phyloP scores from a whole-genome alignment of 495 filamentous ascomycete species.

The Aspergillus wentii region DNA sequence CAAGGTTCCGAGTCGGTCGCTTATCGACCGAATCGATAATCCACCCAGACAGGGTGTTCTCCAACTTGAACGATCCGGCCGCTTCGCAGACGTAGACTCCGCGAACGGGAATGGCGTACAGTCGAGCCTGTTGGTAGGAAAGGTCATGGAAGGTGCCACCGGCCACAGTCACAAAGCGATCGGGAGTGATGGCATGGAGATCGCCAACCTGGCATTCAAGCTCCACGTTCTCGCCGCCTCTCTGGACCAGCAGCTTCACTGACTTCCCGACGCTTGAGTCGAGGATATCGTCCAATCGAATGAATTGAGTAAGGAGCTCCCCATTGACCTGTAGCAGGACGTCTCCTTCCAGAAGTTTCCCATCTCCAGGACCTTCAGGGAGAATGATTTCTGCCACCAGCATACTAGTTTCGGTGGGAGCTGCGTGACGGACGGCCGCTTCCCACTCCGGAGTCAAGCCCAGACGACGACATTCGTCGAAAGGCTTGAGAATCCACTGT shows the following conservation, averaged over 20 bases:
- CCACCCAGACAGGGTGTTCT: slow-evolving; percentile 87
- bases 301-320: slow-evolving; percentile 89
- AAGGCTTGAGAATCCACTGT: slow-evolving; percentile 94
- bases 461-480: slow-evolving; percentile 92
- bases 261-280: slow-evolving; percentile 78
- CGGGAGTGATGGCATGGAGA: slow-evolving; percentile 90
- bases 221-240: slow-evolving; percentile 83
- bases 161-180: slow-evolving; percentile 89
- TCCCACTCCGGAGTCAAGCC: slow-evolving; percentile 86
- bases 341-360: slow-evolving; percentile 87
- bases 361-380: slow-evolving; percentile 81
- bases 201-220: slow-evolving; percentile 84
- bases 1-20: slow-evolving; percentile 77
- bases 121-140: slow-evolving; percentile 91
- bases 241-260: slow-evolving; percentile 73
- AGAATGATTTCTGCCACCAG: slow-evolving; percentile 93
- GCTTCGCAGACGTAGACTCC: slow-evolving; percentile 96
- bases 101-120: slow-evolving; percentile 87
- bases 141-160: slow-evolving; percentile 92
- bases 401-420: slow-evolving; percentile 94
- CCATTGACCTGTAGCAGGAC: slow-evolving; percentile 94
- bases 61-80: slow-evolving; percentile 89
- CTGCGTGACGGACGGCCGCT: slow-evolving; percentile 68
- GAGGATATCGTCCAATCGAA: slow-evolving; percentile 87
- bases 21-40: slow-evolving; percentile 90